These are phyloP conservation scores for Auricularia heimuer DNA, from an alignment of 768 basidiomycete species.

Conservation along the genomic window DNA sequence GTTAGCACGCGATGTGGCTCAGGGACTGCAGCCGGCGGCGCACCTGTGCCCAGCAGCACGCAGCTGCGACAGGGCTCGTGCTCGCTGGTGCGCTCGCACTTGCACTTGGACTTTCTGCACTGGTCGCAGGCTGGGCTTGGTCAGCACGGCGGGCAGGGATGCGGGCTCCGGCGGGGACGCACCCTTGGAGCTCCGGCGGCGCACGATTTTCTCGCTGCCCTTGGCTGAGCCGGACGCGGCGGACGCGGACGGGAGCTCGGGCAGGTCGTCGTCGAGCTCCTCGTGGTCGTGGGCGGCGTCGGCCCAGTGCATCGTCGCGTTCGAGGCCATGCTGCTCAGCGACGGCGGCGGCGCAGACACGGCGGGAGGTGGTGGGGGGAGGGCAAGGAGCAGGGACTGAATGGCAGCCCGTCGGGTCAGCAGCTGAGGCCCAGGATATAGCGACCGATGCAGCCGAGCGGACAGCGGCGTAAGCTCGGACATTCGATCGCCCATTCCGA, in stretches of 20 bases:
- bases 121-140: slow-evolving; percentile 59
- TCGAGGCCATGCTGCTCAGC: not conserved
- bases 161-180: not conserved
- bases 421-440: no score
- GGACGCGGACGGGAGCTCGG: not conserved
- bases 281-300: not conserved
- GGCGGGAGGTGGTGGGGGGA: not conserved
- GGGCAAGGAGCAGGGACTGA: not conserved
- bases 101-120: slow-evolving; percentile 73
- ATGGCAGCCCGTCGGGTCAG: no score
- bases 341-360: not conserved
- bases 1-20: not conserved
- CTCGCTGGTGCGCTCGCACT: slow-evolving; percentile 61
- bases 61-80: slow-evolving; percentile 70
- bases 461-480: no score
- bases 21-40: not conserved
- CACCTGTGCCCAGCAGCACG: slow-evolving; percentile 41
- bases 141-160: not conserved
- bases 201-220: slow-evolving; percentile 5
- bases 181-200: slow-evolving; percentile 11
- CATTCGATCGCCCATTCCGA: not conserved
- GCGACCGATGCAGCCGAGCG: no score
- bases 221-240: not conserved
- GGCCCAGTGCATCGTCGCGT: not conserved
- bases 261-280: slow-evolving; percentile 5